phyloP scores from a whole-genome alignment of 1,139 yeast genomes.

The Pichia sp. region DNA sequence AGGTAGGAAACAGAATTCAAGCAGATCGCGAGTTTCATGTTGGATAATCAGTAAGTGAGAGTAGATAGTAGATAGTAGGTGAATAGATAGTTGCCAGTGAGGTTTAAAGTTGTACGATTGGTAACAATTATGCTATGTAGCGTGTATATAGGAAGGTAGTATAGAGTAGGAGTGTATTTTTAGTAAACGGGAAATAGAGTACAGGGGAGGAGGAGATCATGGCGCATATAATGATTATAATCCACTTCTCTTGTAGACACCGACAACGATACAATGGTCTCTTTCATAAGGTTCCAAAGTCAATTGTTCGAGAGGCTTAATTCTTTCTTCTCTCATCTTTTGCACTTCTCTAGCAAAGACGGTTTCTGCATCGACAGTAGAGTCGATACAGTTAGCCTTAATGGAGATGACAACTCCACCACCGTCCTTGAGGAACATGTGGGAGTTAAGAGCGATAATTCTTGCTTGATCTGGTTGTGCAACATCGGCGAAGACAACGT shows the following conservation, averaged over 20 bases:
- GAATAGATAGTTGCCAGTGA: too few relatives aligned
- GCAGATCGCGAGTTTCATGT: too few relatives aligned
- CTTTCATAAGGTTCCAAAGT: slow-evolving; percentile 99
- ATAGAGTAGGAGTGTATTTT: too few relatives aligned
- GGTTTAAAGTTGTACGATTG: too few relatives aligned
- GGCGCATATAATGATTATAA: too few relatives aligned
- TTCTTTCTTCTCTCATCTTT: slow-evolving; percentile 97
- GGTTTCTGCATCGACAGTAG: slow-evolving; percentile 98
- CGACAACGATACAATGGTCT: slow-evolving; percentile 98
- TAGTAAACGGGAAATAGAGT: too few relatives aligned
- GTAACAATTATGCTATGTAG: too few relatives aligned
- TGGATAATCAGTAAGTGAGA: too few relatives aligned
- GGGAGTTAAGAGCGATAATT: slow-evolving; percentile 97
- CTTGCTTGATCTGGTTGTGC: slow-evolving; percentile 99
- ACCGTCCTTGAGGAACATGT: slow-evolving; percentile 94
- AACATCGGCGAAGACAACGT: slow-evolving; percentile 97
- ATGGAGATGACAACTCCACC: slow-evolving; percentile 98
- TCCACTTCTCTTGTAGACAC: slow-evolving; percentile 92
- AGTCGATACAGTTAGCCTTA: slow-evolving; percentile 99
- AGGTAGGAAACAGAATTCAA: too few relatives aligned
- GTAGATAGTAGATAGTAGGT: too few relatives aligned
- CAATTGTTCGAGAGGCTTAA: slow-evolving; percentile 97
- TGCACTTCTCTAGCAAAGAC: slow-evolving; percentile 99
- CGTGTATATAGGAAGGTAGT: too few relatives aligned
- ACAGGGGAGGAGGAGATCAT: too few relatives aligned